Evolutionary conservation across 163 green algal genomes (phyloP).

Genomic region (Scenedesmus sp.): DNA sequence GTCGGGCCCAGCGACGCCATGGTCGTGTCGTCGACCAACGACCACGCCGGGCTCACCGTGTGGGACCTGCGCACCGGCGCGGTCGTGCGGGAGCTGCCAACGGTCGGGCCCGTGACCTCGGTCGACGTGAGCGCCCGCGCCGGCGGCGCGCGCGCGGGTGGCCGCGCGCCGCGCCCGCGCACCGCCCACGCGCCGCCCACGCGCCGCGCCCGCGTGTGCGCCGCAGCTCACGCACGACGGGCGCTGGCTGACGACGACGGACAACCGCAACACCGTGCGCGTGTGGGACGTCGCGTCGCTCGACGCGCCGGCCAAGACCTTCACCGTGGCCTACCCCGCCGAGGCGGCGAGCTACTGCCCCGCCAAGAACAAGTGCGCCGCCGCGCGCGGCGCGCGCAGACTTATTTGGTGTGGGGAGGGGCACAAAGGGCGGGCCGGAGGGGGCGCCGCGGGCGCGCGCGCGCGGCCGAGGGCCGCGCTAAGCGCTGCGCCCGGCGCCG

Average conservation of each 20-base stretch:
- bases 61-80: slow-evolving; percentile 74
- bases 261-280: slow-evolving; percentile 69
- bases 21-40: slow-evolving; percentile 69
- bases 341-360: slow-evolving; percentile 86
- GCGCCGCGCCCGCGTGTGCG: background rate
- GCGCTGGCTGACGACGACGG: slow-evolving; percentile 81
- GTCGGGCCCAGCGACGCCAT: slow-evolving; percentile 76
- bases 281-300: slow-evolving; percentile 82
- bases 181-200: background rate
- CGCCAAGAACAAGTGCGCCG: slow-evolving; percentile 43
- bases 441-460: too few relatives aligned
- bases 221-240: slow-evolving; percentile 67
- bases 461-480: too few relatives aligned
- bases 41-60: slow-evolving; percentile 63
- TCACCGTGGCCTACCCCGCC: slow-evolving; percentile 61
- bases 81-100: slow-evolving; percentile 70
- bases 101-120: slow-evolving; percentile 56
- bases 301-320: slow-evolving; percentile 44
- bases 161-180: background rate
- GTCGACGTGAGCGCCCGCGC: slow-evolving; percentile 72
- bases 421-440: too few relatives aligned
- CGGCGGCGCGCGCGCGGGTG: background rate
- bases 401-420: background rate
- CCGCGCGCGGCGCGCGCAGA: background rate
- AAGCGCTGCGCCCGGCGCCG: background rate